A percentile compares a stretch with the other conserved stretches of the same genome.
Conservation (phyloP, 345 rosid species). For the Murraya paniculata region DNA sequence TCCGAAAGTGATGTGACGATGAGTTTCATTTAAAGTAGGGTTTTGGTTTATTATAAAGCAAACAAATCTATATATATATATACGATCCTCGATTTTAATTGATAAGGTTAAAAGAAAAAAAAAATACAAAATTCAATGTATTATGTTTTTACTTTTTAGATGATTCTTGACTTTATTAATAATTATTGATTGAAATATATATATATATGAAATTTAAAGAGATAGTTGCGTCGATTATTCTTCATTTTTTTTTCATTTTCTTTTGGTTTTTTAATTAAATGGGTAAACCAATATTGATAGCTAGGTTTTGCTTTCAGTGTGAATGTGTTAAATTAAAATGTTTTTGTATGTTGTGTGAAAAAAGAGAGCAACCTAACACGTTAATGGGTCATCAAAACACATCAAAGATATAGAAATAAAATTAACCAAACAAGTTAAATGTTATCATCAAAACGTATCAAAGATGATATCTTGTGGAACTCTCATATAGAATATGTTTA, state of each 20-base stretch:
- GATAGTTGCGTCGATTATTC: neutral
- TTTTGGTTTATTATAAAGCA: neutral
- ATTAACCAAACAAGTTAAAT: slow-evolving; percentile 6
- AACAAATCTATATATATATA: neutral
- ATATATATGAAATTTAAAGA: neutral
- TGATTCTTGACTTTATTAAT: too few relatives aligned
- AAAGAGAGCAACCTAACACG: neutral
- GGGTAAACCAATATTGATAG: neutral
- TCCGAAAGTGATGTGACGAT: slow-evolving; percentile 21
- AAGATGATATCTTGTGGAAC: neutral
- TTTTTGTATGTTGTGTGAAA: neutral
- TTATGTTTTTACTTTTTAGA: too few relatives aligned
- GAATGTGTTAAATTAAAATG: too few relatives aligned
- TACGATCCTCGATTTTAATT: too few relatives aligned
- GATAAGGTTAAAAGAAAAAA: too few relatives aligned
- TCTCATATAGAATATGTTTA: neutral
- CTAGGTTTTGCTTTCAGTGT: neutral
- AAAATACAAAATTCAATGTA: too few relatives aligned
- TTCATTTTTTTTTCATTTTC: too few relatives aligned
- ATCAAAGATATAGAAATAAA: neutral
- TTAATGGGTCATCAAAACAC: slow-evolving; percentile 2
- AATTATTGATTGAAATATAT: too few relatives aligned
- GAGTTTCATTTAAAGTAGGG: slow-evolving; percentile 7
- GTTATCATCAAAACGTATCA: neutral
- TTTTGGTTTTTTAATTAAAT: neutral